Percentiles rank a stretch among this genome's conserved stretches.
Evolutionary conservation across 2,329 filamentous ascomycete species (phyloP).

Genomic region (Pseudovirgaria hyperparasitica): DNA sequence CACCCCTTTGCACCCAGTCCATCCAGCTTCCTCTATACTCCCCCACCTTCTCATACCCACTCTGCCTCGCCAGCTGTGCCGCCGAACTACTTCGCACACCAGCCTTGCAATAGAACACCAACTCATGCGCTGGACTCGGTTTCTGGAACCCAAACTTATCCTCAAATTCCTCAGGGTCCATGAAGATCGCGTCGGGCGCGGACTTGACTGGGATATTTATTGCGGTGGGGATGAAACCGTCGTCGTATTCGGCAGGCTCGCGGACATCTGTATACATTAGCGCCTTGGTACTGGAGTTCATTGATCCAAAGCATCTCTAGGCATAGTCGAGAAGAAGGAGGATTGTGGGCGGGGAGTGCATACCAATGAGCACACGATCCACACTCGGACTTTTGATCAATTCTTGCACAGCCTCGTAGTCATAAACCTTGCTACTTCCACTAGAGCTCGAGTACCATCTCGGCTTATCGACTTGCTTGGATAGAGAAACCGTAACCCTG

Average conservation of each 20-base stretch:
- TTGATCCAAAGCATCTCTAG: neutral
- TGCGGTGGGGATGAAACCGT: slow-evolving; percentile 65
- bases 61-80: slow-evolving; percentile 61
- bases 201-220: slow-evolving; percentile 72
- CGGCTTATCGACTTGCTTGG: too few species aligned
- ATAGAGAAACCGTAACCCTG: too few species aligned
- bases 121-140: slow-evolving; percentile 39
- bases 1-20: slow-evolving; percentile 70
- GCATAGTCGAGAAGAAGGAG: neutral
- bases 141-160: slow-evolving; percentile 69
- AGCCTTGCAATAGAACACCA: slow-evolving; percentile 89
- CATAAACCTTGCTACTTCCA: too few species aligned
- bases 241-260: slow-evolving; percentile 55
- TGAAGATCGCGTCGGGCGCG: slow-evolving; percentile 66
- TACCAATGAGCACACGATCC: neutral
- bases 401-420: too few species aligned
- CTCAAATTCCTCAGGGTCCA: slow-evolving; percentile 66
- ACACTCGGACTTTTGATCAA: too few species aligned
- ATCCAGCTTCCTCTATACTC: slow-evolving; percentile 68
- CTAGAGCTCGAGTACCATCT: too few species aligned
- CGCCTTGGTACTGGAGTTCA: neutral
- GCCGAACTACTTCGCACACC: slow-evolving; percentile 73
- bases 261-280: slow-evolving; percentile 66
- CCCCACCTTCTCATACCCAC: slow-evolving; percentile 59
- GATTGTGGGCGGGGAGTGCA: slow-evolving; percentile 1